phyloP scores from a whole-genome alignment of 495 filamentous ascomycete species.

The Xylaria scruposa region DNA sequence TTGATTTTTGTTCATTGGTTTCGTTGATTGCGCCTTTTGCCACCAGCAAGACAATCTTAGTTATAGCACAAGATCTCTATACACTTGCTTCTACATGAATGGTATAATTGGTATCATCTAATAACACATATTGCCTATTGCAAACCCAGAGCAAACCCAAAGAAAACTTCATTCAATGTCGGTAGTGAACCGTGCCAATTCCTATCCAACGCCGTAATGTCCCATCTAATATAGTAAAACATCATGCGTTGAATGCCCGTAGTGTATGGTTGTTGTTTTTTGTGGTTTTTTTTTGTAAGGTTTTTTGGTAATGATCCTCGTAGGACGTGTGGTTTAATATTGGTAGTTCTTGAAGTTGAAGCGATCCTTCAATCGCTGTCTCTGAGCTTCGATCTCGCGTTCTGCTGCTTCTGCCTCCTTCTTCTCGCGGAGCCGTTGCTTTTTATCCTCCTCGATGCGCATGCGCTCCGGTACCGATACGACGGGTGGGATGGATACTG shows the following conservation, averaged over 20 bases:
- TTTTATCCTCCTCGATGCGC: constrained; percentile 22
- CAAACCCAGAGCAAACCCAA: constrained; percentile 18
- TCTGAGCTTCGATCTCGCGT: constrained; percentile 38
- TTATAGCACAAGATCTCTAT: constrained; percentile 22
- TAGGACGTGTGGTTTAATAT: neutral
- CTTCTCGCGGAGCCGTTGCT: constrained; percentile 24
- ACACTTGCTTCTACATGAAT: constrained; percentile 15
- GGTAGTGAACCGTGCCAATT: constrained; percentile 1
- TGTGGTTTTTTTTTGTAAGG: neutral
- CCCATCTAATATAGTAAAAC: constrained; percentile 24
- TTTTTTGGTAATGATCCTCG: neutral
- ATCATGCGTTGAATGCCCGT: constrained; percentile 5
- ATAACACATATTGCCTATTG: constrained; percentile 14
- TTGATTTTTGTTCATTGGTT: constrained; percentile 14
- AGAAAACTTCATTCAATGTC: neutral
- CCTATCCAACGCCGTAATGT: constrained; percentile 5
- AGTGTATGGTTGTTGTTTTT: neutral
- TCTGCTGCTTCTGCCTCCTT: constrained; percentile 22
- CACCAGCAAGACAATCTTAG: constrained; percentile 4
- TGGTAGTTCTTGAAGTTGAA: constrained; percentile 23
- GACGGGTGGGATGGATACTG: constrained; percentile 32
- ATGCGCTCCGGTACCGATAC: constrained; percentile 34
- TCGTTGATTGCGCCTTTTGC: constrained; percentile 10
- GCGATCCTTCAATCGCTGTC: constrained; percentile 34
- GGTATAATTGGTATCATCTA: constrained; percentile 29